Conservation (phyloP, 306 rosid species). For the Senna tora region DNA sequence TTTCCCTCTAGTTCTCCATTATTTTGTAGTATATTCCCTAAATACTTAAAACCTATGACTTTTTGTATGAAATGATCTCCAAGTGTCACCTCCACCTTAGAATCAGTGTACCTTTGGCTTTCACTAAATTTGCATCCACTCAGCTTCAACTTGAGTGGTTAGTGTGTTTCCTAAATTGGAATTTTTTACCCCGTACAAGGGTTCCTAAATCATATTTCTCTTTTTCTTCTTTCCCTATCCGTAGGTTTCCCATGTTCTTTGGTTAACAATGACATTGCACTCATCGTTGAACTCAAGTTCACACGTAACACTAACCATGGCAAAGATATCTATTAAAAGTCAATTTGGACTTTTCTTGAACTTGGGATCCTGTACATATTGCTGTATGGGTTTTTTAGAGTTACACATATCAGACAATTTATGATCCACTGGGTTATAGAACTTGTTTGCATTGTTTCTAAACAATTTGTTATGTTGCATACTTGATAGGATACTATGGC, state of each 20-base stretch:
- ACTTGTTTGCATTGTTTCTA: background rate
- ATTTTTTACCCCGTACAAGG: too few relatives aligned
- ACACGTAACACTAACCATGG: background rate
- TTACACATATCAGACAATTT: conserved; percentile 21
- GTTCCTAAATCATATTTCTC: background rate
- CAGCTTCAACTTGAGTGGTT: background rate
- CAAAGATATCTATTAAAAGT: conserved; percentile 6
- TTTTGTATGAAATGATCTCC: too few relatives aligned
- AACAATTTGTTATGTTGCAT: conserved; percentile 25
- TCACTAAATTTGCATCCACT: too few relatives aligned
- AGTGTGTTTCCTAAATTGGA: background rate
- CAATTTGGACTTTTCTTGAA: too few relatives aligned
- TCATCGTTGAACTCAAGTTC: conserved; percentile 7
- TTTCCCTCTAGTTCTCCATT: too few relatives aligned
- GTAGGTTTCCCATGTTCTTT: conserved; percentile 9
- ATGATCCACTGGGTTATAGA: background rate
- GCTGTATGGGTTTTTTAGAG: background rate
- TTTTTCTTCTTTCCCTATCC: background rate
- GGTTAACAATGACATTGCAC: conserved; percentile 6
- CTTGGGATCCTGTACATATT: too few relatives aligned
- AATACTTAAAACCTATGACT: too few relatives aligned
- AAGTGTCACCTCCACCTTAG: too few relatives aligned
- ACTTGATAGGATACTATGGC: conserved; percentile 57
- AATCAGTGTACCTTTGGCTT: too few relatives aligned
- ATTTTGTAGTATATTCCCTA: too few relatives aligned